Base-by-base conservation (phyloP, 2,329 filamentous ascomycete genomes). In the Cercospora brassicicola region DNA sequence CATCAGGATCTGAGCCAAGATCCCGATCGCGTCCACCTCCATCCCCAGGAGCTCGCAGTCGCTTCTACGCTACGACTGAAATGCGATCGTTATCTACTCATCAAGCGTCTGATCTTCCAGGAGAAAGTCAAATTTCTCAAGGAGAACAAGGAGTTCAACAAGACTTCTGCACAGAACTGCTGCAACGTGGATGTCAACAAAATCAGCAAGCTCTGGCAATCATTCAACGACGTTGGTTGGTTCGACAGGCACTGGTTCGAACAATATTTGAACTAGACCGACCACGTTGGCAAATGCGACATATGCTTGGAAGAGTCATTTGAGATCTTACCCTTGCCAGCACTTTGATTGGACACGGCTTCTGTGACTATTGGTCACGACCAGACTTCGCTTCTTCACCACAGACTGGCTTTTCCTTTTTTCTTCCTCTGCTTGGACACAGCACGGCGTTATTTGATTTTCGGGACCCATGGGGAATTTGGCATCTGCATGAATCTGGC, bases 171-270 rank as follows among this genome's bases (percentile, higher is more conserved):
- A 4, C 94, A 98, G 79, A 92, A 96, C 79, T 93, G 92, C n/a
- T 96, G 93, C 86, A 96, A 96, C 83, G 97, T 97, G 71, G 94
- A 98, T 76, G 94, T 98, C 78, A 97, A 97, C 84, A 98, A 97
- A 84, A 93, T 94, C 2, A 96, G 92, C 72, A 94, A 94, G 79
- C 84, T 98, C 57, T 97, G 93, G 91, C 89, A 89, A 42, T 93
- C 93, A 5, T 98, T 92, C 77, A 91, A 97, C 60, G 90, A 69
- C n/a, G 73, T 74, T 13, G 76, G 76, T 10, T 78, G 76, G 76
- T 77, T 77, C 26, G 73, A 77, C 42, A 66, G 72, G 62, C 66
- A 72, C 55, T 72, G 69, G 68, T 75, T 75, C 67, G 55, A 71
- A 64, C 45, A 70, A 51, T 70, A 65, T 26, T 31, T 74, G 42